Evolutionary conservation across 164 flowering plant genomes (phyloP).

Genomic region (Macadamia tetraphylla): DNA sequence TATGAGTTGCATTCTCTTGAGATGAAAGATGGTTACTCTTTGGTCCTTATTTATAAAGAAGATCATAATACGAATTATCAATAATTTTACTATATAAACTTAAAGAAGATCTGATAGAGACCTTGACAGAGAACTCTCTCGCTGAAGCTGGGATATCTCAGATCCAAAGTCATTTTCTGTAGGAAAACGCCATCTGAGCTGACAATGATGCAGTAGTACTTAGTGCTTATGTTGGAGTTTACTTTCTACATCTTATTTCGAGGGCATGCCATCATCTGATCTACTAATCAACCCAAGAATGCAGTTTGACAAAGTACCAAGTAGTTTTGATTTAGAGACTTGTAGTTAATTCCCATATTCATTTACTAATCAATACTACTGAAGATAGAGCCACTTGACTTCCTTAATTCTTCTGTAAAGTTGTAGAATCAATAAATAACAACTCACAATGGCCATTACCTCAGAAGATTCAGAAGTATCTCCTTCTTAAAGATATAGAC

Average conservation of each 20-base stretch:
- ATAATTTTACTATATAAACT: neutral
- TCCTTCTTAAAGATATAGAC: conserved; percentile 91
- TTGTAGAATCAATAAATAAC: neutral
- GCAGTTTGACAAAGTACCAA: neutral
- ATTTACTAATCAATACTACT: neutral
- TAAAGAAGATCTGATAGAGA: conserved; percentile 10
- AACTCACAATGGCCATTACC: conserved; percentile 30
- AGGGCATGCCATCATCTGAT: neutral
- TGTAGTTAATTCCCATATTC: too few relatives aligned
- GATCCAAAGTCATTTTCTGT: conserved; percentile 96
- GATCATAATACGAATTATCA: neutral
- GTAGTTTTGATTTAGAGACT: neutral
- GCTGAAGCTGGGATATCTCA: conserved; percentile 92
- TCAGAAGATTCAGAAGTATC: conserved; percentile 75
- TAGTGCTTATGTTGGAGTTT: conserved; percentile 8
- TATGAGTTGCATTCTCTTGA: neutral
- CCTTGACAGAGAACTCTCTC: conserved; percentile 63
- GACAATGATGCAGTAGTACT: conserved; percentile 9
- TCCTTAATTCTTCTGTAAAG: neutral
- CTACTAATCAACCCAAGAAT: neutral
- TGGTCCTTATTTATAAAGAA: neutral
- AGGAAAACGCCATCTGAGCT: conserved; percentile 85
- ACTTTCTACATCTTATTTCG: conserved; percentile 1
- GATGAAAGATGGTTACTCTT: neutral
- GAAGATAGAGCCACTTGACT: neutral